Evolutionary conservation across 169 alveolate species (phyloP), one percentile per base, ranked within the genome.

Genomic region (Plasmodium gonderi): DNA sequence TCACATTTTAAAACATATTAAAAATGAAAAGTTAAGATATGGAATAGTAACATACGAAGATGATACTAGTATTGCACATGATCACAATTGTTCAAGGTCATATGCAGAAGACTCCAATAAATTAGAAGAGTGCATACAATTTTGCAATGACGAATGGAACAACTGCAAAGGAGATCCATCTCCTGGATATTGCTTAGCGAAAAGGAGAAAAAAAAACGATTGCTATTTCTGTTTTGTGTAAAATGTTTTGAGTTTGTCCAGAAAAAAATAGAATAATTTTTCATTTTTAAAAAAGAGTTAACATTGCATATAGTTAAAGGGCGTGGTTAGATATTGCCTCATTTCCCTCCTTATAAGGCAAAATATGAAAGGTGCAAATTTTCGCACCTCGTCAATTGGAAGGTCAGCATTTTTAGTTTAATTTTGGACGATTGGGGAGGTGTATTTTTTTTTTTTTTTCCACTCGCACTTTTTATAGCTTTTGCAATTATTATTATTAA

Each of bases 1-100:
- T 6, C 80, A 72, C 23, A 72, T 72, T 72, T 36, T 72, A 4
- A 72, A 72, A 14, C 80, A 72, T 23, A 72, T 72, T n/a, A 72
- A 72, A 36, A 72, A 14, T 36, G 45, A 23, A 8, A 72, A 72
- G 45, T 1, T 72, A 20, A 36, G 45, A 17, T 31, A n/a, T 0
- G 80, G 80, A n/a, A n/a, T 72, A 33, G 31, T 44, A 31, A 72
- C 38, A 0, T 72, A 72, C 80, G 64, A 72, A 26, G 54, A 72
- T 9, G 80, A 29, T 12, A 7, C 12, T 17, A n/a, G 29, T 6
- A 12, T 72, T 72, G 80, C 54, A 51, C 14, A 51, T 20, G 51
- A 72, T 1, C 80, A 72, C 80, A 20, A 33, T 12, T 72, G 80
- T 72, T 31, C 29, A 9, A 29, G 80, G 45, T n/a, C 80, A n/a